A percentile compares a stretch with the other conserved stretches of the same genome.
Conservation (phyloP, 306 rosid genomes). For the Amphicarpaea edgeworthii region DNA sequence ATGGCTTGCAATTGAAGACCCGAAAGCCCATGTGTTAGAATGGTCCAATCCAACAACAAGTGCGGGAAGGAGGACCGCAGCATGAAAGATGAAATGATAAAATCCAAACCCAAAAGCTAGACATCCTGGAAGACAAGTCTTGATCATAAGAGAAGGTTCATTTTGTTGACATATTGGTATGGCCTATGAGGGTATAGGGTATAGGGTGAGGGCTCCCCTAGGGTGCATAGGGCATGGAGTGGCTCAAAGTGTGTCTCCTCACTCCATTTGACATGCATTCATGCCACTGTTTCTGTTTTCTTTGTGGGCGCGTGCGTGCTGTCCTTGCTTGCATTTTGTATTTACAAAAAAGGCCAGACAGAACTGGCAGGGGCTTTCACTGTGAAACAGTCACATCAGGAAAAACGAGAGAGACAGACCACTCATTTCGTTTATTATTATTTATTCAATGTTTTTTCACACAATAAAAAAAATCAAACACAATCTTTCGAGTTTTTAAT, state of each 20-base stretch:
- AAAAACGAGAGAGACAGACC: constrained; percentile 5
- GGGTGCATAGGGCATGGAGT: constrained; percentile 29
- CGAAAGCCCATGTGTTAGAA: constrained; percentile 16
- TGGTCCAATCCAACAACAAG: constrained; percentile 50
- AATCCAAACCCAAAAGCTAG: too few species aligned
- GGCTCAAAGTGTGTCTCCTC: constrained; percentile 32
- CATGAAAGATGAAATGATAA: too few species aligned
- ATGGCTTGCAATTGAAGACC: background rate
- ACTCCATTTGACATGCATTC: constrained; percentile 33
- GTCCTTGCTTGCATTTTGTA: constrained; percentile 32
- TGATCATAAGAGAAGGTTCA: background rate
- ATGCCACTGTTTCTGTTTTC: constrained; percentile 38
- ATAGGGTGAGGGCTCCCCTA: constrained; percentile 41
- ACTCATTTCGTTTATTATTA: too few species aligned
- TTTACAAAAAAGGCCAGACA: constrained; percentile 3
- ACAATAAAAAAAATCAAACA: too few species aligned
- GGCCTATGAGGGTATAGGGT: constrained; percentile 38
- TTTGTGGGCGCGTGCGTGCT: constrained; percentile 47
- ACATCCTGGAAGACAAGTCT: too few species aligned
- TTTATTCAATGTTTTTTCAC: too few species aligned
- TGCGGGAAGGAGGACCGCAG: constrained; percentile 48
- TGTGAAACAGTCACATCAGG: background rate
- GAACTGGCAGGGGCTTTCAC: background rate
- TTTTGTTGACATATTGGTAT: background rate
- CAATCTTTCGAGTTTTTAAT: too few species aligned